A percentile compares a stretch with the other conserved stretches of the same genome.
Evolutionary conservation across 129 eudicot genomes (phyloP).

Genomic region (Daucus carota): DH1_v3.0 NC_030389.2:25951501-25952000

Average conservation of each 20-base stretch:
- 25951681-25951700: conserved; percentile 18
- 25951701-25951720: background rate
- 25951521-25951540: conserved; percentile 16
- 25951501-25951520: conserved; percentile 24
- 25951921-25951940: conserved; percentile 51
- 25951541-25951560: conserved; percentile 6
- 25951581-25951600: conserved; percentile 29
- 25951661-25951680: conserved; percentile 17
- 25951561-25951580: conserved; percentile 8
- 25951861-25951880: conserved; percentile 67
- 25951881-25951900: conserved; percentile 56
- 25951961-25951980: conserved; percentile 64
- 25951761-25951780: background rate
- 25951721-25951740: background rate
- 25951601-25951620: conserved; percentile 27
- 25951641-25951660: conserved; percentile 13
- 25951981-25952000: conserved; percentile 44
- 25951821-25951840: too few species aligned
- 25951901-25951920: conserved; percentile 22
- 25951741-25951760: conserved; percentile 25
- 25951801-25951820: too few species aligned
- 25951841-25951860: conserved; percentile 41
- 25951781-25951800: background rate
- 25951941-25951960: conserved; percentile 38
- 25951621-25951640: conserved; percentile 15